Evolutionary conservation across 345 rosid genomes (phyloP).

Genomic region (Odontarrhena argentea): DNA sequence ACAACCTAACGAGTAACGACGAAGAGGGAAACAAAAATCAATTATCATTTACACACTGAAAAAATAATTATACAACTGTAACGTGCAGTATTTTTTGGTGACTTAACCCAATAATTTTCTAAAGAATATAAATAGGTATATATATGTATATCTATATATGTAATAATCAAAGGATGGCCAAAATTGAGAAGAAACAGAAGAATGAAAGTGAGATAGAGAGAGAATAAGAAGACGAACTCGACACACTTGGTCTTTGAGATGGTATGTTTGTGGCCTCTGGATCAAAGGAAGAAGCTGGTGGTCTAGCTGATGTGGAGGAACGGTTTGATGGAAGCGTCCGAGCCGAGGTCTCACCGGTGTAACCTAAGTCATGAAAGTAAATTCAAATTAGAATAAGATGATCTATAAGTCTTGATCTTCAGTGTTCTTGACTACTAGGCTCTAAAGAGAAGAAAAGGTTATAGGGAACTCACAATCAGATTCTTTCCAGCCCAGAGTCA

Average conservation of each 20-base stretch:
- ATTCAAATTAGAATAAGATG: slow-evolving; percentile 9
- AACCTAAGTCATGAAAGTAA: slow-evolving; percentile 29
- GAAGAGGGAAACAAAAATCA: no score
- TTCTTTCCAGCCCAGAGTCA: slow-evolving; percentile 65
- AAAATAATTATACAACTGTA: background rate
- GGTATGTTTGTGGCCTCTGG: slow-evolving; percentile 64
- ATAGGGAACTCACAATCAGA: slow-evolving; percentile 62
- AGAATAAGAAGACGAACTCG: slow-evolving; percentile 30
- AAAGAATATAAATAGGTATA: slow-evolving; percentile 32
- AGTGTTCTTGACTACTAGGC: background rate
- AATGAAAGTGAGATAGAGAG: slow-evolving; percentile 31
- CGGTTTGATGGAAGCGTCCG: slow-evolving; percentile 48
- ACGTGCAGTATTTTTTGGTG: background rate
- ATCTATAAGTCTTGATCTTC: background rate
- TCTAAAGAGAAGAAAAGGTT: background rate
- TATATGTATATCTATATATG: slow-evolving; percentile 8
- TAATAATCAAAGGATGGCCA: slow-evolving; percentile 27
- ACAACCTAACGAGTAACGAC: no score
- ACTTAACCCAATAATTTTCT: slow-evolving; percentile 26
- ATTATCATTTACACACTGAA: slow-evolving; percentile 2
- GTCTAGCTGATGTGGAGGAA: slow-evolving; percentile 39
- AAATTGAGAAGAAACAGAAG: slow-evolving; percentile 33
- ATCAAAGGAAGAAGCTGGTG: slow-evolving; percentile 60
- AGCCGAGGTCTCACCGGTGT: slow-evolving; percentile 39
- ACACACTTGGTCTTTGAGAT: slow-evolving; percentile 40